Base-by-base conservation (phyloP, 345 rosid species). In the Erucastrum elatum region DNA sequence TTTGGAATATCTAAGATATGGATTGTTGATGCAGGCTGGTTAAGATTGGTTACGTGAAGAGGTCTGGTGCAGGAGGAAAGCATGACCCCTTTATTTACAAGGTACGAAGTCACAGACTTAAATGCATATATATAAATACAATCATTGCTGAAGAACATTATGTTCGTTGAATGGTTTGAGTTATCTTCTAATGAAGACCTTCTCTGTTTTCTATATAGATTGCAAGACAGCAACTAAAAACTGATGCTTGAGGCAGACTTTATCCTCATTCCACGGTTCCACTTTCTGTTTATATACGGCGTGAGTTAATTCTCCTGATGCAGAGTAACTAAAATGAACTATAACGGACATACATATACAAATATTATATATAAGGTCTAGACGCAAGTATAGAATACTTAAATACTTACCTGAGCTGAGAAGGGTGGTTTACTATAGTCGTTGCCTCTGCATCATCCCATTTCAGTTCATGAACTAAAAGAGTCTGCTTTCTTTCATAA, bases 41-140 rank as follows among this genome's bases (percentile, higher is more conserved):
- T 64, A 91, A 78, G 81, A 72, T 16, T 66, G 90, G 86, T 35
- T 85, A 86, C 66, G 82, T 91, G 76, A 91, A 84, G 71, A 89
- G 98, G 82, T 85, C 87, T 3, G 96, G 96, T 6, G 71, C 81
- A 13, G 96, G 98, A 75, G 98, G 96, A 61, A 89, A 89, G 29
- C 81, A 39, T 17, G 87, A 91, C 60, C 98, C 93, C 13, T 93
- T 83, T 78, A 73, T 89, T 82, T 93, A 93, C 90, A 81, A 26
- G 89, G 98, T 93, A 87, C 3, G 5, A 17, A 12, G 4, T 12
- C 53, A 44, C 53, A 3, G 1, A 12, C 53, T 44, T 15, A 44
- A 44, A 44, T 44, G 53, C 53, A 33, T 4, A 41, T 41, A 41
- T 41, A 2, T 41, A 44, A 46, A 13, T 16, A 46, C 5, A 11